Percentiles rank a stretch among this genome's conserved stretches.
phyloP scores from a whole-genome alignment of 2,329 filamentous ascomycete species.

The Allantophomopsis lycopodina region DNA sequence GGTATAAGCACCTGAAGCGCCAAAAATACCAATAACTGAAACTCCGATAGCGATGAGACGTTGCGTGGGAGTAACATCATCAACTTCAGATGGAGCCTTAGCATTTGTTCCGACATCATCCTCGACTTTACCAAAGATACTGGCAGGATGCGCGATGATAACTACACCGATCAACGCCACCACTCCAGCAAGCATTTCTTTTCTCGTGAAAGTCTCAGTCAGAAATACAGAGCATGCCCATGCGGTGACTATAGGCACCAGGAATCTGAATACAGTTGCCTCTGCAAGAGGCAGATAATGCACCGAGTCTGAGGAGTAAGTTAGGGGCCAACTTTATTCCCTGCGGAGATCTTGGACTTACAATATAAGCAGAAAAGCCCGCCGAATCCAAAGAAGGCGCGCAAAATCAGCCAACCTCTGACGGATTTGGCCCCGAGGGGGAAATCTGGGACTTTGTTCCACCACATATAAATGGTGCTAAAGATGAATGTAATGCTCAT shows the following conservation, averaged over 20 bases:
- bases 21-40: conserved; percentile 64
- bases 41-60: conserved; percentile 51
- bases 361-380: conserved; percentile 52
- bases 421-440: conserved; percentile 58
- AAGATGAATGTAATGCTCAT: conserved; percentile 15
- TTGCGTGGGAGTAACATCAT: conserved; percentile 9
- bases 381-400: conserved; percentile 60
- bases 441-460: conserved; percentile 49
- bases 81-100: conserved; percentile 1
- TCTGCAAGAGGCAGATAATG: conserved; percentile 77
- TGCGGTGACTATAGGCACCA: conserved; percentile 69
- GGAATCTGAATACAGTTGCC: conserved; percentile 80
- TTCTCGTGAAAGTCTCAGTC: conserved; percentile 62
- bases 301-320: conserved; percentile 12
- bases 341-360: conserved; percentile 4
- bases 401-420: conserved; percentile 49
- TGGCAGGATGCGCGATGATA: conserved; percentile 56
- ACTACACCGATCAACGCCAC: conserved; percentile 70
- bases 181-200: conserved; percentile 62
- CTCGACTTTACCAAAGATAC: conserved; percentile 9
- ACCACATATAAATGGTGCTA: conserved; percentile 55
- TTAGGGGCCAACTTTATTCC: no score
- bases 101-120: conserved; percentile 1
- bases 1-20: conserved; percentile 61
- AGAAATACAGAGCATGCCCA: conserved; percentile 65